Percentiles rank a stretch among this genome's conserved stretches.
Conservation (phyloP, 441 rosid species). For the Gossypium davidsonii region DNA sequence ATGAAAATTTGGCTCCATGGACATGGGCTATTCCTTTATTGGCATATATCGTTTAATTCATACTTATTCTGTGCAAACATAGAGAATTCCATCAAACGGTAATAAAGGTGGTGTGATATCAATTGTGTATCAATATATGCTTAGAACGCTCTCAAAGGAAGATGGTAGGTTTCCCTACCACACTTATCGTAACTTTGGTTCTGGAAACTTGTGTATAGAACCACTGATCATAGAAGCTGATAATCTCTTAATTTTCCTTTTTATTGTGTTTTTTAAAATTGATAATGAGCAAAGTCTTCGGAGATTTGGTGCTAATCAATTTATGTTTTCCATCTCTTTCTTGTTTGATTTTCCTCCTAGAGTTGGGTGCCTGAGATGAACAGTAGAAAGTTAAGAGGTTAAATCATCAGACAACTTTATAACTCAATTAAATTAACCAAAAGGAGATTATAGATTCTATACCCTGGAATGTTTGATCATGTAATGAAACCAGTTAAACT, state of each 20-base stretch:
- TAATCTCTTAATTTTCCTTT: neutral
- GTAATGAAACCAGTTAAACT: neutral
- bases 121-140: neutral
- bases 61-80: neutral
- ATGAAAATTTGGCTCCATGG: neutral
- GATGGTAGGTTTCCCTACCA: neutral
- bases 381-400: neutral
- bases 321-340: neutral
- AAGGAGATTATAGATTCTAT: neutral
- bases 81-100: neutral
- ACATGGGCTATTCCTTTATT: neutral
- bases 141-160: neutral
- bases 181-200: neutral
- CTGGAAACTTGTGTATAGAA: neutral
- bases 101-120: neutral
- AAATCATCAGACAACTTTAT: neutral
- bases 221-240: neutral
- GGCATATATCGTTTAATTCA: neutral
- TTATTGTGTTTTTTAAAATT: neutral
- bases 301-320: neutral
- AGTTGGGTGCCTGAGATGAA: neutral
- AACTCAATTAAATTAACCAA: neutral
- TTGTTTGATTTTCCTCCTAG: conserved; percentile 1
- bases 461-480: neutral
- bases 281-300: neutral